Evolutionary conservation across 176 grass and related monocot species (phyloP).

Genomic region (Thalia dealbata): DNA sequence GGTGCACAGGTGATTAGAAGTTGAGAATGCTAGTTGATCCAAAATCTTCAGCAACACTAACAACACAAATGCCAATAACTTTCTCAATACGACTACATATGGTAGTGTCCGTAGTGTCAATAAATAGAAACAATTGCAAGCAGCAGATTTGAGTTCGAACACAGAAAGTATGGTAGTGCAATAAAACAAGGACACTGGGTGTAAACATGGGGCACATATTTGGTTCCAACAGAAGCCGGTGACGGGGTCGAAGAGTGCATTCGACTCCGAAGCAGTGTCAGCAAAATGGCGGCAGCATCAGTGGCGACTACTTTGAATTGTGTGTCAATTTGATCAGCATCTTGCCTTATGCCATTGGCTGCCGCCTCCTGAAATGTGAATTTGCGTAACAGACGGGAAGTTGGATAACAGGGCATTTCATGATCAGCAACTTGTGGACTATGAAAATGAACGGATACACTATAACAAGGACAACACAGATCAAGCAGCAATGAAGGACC

Average conservation of each 20-base stretch:
- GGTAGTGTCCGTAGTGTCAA: not conserved
- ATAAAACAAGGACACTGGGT: not conserved
- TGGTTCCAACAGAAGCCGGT: not conserved
- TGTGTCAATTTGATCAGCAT: not conserved
- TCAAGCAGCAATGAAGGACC: too few relatives aligned
- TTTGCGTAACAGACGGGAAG: not conserved
- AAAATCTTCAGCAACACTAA: too few relatives aligned
- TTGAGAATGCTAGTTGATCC: too few relatives aligned
- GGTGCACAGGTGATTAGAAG: too few relatives aligned
- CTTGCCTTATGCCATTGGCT: slow-evolving; percentile 55
- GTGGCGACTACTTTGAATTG: not conserved
- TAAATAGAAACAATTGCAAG: not conserved
- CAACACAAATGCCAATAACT: too few relatives aligned
- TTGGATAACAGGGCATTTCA: too few relatives aligned
- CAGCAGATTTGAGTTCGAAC: not conserved
- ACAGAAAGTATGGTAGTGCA: not conserved
- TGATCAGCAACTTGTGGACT: too few relatives aligned
- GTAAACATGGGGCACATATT: not conserved
- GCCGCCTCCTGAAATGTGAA: slow-evolving; percentile 63
- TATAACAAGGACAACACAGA: too few relatives aligned
- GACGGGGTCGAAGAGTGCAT: not conserved
- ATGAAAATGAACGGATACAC: too few relatives aligned
- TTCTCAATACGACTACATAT: not conserved
- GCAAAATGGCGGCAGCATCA: not conserved
- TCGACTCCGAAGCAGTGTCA: not conserved